Percentiles rank a stretch among this genome's conserved stretches.
These are phyloP conservation scores for Sugiyamaella lignohabitans DNA, from an alignment of 805 yeast species.

Conservation along the genomic window DNA sequence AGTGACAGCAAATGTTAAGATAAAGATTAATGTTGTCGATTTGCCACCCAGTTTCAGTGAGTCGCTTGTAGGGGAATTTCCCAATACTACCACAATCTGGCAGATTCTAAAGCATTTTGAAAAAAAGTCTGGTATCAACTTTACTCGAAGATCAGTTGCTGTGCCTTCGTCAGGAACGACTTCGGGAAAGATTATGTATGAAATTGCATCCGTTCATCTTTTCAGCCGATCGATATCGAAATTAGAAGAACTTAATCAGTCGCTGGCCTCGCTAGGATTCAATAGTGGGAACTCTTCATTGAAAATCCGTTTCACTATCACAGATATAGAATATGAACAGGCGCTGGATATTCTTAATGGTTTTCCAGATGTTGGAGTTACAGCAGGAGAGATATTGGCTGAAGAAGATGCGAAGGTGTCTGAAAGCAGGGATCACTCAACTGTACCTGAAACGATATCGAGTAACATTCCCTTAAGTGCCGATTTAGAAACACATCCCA, in stretches of 20 bases:
- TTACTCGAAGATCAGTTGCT: constrained; percentile 17
- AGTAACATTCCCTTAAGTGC: too few relatives aligned
- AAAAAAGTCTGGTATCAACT: constrained; percentile 19
- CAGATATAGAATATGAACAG: constrained; percentile 13
- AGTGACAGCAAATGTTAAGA: constrained; percentile 2
- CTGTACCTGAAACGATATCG: not conserved
- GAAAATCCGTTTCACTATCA: constrained; percentile 18
- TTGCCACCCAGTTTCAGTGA: constrained; percentile 18
- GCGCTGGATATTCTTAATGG: constrained; percentile 6
- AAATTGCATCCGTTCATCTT: constrained; percentile 20
- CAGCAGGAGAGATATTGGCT: not conserved
- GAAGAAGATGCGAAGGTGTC: not conserved
- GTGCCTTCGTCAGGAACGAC: not conserved
- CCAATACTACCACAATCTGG: constrained; percentile 18
- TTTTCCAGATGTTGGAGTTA: not conserved
- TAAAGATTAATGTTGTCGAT: constrained; percentile 18
- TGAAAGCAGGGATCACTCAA: not conserved
- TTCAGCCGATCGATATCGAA: constrained; percentile 11
- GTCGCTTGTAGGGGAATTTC: constrained; percentile 17
- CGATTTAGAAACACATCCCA: too few relatives aligned
- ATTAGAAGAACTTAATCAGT: constrained; percentile 16
- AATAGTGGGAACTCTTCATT: constrained; percentile 17
- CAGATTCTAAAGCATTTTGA: constrained; percentile 22
- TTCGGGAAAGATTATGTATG: constrained; percentile 14
- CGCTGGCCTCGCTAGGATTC: constrained; percentile 18